Evolutionary conservation across 805 yeast genomes (phyloP).

Genomic region (Suhomyces canberraensis): DNA sequence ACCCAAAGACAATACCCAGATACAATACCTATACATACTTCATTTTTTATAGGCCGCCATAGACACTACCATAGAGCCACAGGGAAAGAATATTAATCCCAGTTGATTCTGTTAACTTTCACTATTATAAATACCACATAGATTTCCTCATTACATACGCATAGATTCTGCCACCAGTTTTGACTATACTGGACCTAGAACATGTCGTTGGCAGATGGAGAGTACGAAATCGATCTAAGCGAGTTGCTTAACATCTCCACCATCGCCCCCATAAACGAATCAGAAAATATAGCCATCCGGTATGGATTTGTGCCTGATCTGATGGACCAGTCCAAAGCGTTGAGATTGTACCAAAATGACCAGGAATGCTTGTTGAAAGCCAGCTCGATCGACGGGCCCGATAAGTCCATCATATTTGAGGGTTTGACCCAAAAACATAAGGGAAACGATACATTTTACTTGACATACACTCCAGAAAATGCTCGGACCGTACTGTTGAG

Average conservation of each 20-base stretch:
- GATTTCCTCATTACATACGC: too few relatives aligned
- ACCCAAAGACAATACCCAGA: not conserved
- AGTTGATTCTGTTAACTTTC: too few relatives aligned
- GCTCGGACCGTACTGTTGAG: conserved; percentile 18
- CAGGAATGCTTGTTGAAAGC: conserved; percentile 34
- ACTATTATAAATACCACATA: too few relatives aligned
- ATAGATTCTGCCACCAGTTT: too few relatives aligned
- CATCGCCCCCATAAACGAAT: conserved; percentile 9
- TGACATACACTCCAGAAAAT: conserved; percentile 19
- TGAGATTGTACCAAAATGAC: conserved; percentile 33
- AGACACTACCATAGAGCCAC: not conserved
- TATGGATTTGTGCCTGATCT: conserved; percentile 42
- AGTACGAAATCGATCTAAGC: conserved; percentile 39
- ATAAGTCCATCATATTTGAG: conserved; percentile 33
- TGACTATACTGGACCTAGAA: not conserved
- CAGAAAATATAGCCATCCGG: conserved; percentile 28
- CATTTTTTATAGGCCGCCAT: not conserved
- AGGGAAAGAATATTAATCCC: too few relatives aligned
- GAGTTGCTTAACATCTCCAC: conserved; percentile 13
- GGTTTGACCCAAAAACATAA: conserved; percentile 32
- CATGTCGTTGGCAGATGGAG: conserved; percentile 41
- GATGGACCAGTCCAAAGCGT: conserved; percentile 34
- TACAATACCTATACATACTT: not conserved
- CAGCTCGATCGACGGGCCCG: conserved; percentile 18
- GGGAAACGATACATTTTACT: conserved; percentile 27